phyloP scores from a whole-genome alignment of 495 filamentous ascomycete genomes.

The Tuber umbilicatum region DNA sequence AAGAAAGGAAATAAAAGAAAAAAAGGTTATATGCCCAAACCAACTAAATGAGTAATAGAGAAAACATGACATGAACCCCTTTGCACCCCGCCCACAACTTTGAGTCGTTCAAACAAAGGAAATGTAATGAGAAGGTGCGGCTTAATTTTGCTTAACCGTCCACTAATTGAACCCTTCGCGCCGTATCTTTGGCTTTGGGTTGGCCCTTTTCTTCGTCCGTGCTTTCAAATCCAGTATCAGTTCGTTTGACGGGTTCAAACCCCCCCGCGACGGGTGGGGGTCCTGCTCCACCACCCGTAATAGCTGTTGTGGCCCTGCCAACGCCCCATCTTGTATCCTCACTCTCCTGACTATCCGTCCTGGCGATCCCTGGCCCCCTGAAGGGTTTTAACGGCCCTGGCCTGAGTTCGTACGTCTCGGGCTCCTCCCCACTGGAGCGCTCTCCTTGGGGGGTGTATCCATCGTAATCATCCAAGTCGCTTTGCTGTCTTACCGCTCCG shows the following conservation, averaged over 20 bases:
- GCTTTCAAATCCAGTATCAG: conserved; percentile 23
- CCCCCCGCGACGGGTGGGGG: conserved; percentile 18
- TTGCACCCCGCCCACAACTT: neutral
- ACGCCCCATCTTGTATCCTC: conserved; percentile 32
- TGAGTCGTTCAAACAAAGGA: neutral
- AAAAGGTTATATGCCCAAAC: neutral
- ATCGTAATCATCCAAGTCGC: conserved; percentile 16
- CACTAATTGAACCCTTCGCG: neutral
- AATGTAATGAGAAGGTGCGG: neutral
- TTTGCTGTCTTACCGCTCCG: conserved; percentile 9
- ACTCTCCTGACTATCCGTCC: conserved; percentile 30
- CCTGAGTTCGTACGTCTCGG: conserved; percentile 21
- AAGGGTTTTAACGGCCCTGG: conserved; percentile 8
- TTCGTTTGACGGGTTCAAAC: conserved; percentile 22
- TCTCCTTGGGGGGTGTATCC: conserved; percentile 16
- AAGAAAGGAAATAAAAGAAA: neutral
- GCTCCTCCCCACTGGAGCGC: conserved; percentile 14
- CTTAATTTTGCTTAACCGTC: neutral
- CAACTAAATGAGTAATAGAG: neutral
- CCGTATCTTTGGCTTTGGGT: conserved; percentile 6
- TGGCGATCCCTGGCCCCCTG: conserved; percentile 3
- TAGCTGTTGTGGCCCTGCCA: conserved; percentile 25
- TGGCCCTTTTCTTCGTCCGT: conserved; percentile 7
- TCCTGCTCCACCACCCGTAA: conserved; percentile 32
- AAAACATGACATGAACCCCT: conserved; percentile 1